These are phyloP conservation scores for Ceratobasidium theobromae DNA, from an alignment of 1,284 basidiomycete species.

Conservation along the genomic window DNA sequence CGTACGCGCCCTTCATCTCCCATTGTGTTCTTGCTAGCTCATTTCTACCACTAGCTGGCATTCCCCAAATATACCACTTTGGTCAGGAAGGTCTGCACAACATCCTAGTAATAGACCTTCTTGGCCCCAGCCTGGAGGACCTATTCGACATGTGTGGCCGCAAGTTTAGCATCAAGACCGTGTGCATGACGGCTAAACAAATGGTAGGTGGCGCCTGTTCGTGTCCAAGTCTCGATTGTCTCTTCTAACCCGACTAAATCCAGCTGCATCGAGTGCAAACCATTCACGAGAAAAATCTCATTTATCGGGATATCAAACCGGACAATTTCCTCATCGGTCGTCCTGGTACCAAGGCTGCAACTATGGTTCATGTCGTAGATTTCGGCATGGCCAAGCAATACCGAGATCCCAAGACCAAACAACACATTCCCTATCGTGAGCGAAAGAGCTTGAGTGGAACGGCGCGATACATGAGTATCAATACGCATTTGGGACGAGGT, in stretches of 20 bases:
- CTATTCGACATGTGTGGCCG: conserved; percentile 95
- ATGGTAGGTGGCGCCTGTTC: too few species aligned
- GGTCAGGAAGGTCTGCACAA: conserved; percentile 98
- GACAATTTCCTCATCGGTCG: conserved; percentile 96
- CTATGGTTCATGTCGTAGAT: conserved; percentile 63
- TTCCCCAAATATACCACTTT: conserved; percentile 97
- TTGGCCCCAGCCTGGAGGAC: conserved; percentile 91
- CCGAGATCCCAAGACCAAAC: conserved; percentile 94
- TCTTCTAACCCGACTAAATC: not conserved
- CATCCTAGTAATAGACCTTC: conserved; percentile 92
- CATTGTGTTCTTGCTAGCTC: not conserved
- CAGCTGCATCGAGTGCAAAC: conserved; percentile 89
- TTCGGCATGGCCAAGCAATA: conserved; percentile 99
- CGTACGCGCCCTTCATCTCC: conserved; percentile 57
- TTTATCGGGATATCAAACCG: conserved; percentile 97
- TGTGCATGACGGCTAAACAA: conserved; percentile 94
- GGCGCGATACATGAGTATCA: conserved; percentile 96
- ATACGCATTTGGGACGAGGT: conserved; percentile 92
- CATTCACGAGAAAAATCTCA: conserved; percentile 96
- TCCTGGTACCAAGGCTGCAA: conserved; percentile 83
- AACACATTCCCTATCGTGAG: conserved; percentile 96
- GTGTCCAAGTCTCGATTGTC: conserved; percentile 18
- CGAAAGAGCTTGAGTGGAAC: conserved; percentile 89
- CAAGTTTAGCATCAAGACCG: conserved; percentile 93
- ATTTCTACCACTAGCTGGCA: conserved; percentile 59